Evolutionary conservation across 108 stramenopile species (phyloP).

Genomic region (Chaetoceros tenuissimus): DNA sequence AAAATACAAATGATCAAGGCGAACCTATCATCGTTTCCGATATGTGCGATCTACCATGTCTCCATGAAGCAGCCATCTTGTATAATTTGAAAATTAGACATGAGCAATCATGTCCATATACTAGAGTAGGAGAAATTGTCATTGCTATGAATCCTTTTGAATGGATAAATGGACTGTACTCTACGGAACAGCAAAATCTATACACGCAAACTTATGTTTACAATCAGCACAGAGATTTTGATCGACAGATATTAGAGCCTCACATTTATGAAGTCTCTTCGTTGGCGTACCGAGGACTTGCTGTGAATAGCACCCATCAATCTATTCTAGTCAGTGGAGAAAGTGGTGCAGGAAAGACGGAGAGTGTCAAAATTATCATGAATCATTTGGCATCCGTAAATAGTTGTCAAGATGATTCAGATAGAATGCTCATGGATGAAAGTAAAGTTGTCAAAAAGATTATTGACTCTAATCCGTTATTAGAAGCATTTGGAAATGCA

Average conservation of each 20-base stretch:
- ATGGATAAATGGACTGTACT: slow-evolving; percentile 72
- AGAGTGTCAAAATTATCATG: slow-evolving; percentile 91
- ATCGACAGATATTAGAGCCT: slow-evolving; percentile 35
- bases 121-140: slow-evolving; percentile 88
- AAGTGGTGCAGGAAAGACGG: slow-evolving; percentile 91
- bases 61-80: slow-evolving; percentile 88
- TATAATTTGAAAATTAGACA: slow-evolving; percentile 83
- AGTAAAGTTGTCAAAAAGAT: slow-evolving; percentile 60
- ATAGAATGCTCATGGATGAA: too few species aligned
- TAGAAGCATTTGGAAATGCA: slow-evolving; percentile 91
- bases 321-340: slow-evolving; percentile 88
- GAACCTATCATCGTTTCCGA: too few species aligned
- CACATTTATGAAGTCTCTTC: slow-evolving; percentile 79
- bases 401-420: too few species aligned
- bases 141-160: slow-evolving; percentile 95
- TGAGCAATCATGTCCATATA: slow-evolving; percentile 68
- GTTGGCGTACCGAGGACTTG: slow-evolving; percentile 64
- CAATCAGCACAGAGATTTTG: slow-evolving; percentile 26
- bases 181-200: slow-evolving; percentile 31
- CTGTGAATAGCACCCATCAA: slow-evolving; percentile 59
- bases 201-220: slow-evolving; percentile 66
- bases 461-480: slow-evolving; percentile 77
- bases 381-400: slow-evolving; percentile 83
- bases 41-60: slow-evolving; percentile 80
- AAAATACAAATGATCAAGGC: slow-evolving; percentile 47